Percentiles rank a stretch among this genome's conserved stretches.
Conservation (phyloP, 176 grass and related monocot genomes). For the Zea luxurians region DNA sequence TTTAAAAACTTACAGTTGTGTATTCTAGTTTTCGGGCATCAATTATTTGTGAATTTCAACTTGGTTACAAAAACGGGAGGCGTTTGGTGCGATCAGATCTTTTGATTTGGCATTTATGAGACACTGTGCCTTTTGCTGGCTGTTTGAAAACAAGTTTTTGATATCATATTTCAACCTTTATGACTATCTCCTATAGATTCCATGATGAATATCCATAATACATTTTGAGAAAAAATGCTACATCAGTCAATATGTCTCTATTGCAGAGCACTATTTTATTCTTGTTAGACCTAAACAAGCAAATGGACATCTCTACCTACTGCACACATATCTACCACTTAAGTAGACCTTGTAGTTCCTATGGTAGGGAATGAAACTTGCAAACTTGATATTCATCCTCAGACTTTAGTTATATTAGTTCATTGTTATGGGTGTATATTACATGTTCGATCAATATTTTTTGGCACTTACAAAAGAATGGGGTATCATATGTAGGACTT, state of each 20-base stretch:
- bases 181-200: neutral
- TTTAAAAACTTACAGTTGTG: neutral
- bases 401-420: slow-evolving; percentile 7
- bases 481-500: neutral
- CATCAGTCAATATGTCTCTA: neutral
- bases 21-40: neutral
- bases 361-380: neutral
- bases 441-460: neutral
- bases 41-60: slow-evolving; percentile 17
- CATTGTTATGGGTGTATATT: neutral
- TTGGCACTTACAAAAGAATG: neutral
- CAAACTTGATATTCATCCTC: neutral
- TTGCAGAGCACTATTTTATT: neutral
- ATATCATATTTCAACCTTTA: neutral
- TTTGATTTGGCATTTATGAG: slow-evolving; percentile 6
- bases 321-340: neutral
- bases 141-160: neutral
- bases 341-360: neutral
- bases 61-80: neutral
- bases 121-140: neutral
- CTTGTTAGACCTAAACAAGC: neutral
- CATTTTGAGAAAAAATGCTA: neutral
- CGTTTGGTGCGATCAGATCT: neutral
- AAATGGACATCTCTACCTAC: neutral
- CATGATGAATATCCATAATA: neutral